Conservation (phyloP, 768 basidiomycete genomes). For the Galerina sulciceps region DNA sequence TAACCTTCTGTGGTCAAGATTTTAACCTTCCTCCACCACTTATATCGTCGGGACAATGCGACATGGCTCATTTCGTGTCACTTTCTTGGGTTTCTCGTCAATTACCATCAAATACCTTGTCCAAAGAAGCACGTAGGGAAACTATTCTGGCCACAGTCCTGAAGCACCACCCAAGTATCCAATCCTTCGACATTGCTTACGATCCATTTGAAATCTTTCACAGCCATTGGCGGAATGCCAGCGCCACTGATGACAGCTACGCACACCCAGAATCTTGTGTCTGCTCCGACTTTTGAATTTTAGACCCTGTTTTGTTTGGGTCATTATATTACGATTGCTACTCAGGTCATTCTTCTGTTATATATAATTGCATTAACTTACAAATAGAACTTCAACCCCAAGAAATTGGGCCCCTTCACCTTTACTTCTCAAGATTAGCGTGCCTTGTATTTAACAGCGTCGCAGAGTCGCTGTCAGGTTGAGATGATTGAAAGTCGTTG, state of each 20-base stretch:
- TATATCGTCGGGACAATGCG: neutral
- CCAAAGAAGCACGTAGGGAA: neutral
- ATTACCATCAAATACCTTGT: neutral
- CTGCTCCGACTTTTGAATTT: too few relatives aligned
- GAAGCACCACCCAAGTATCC: conserved; percentile 1
- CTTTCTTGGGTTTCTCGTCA: neutral
- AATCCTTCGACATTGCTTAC: conserved; percentile 1
- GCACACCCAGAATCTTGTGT: too few relatives aligned
- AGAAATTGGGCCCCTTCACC: too few relatives aligned
- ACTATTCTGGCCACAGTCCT: conserved; percentile 1
- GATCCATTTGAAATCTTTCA: conserved; percentile 8
- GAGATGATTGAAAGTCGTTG: too few relatives aligned
- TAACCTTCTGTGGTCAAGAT: neutral
- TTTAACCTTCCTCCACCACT: neutral
- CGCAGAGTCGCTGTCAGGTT: too few relatives aligned
- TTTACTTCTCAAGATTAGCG: too few relatives aligned
- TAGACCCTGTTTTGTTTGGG: too few relatives aligned
- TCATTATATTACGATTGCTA: too few relatives aligned
- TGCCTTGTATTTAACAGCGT: too few relatives aligned
- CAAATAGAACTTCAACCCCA: too few relatives aligned
- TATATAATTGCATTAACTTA: too few relatives aligned
- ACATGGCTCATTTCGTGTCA: neutral
- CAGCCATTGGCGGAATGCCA: conserved; percentile 14
- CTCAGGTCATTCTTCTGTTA: too few relatives aligned
- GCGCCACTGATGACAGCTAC: conserved; percentile 1